phyloP scores from a whole-genome alignment of 2,329 filamentous ascomycete genomes.

The Catunica adiposa region DNA sequence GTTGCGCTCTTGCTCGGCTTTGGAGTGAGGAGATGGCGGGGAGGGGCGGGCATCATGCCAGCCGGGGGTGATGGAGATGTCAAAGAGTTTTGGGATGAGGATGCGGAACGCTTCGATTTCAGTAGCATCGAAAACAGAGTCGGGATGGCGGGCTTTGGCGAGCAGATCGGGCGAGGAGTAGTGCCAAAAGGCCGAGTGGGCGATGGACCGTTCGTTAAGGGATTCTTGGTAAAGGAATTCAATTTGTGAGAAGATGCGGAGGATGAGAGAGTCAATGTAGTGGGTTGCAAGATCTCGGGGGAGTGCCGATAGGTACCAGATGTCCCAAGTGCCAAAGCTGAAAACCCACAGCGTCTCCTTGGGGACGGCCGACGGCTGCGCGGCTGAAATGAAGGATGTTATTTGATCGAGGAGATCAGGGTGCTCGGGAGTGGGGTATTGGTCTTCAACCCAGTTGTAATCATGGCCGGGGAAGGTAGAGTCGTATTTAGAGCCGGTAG shows the following conservation, averaged over 20 bases:
- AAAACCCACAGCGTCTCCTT: slow-evolving; percentile 38
- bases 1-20: slow-evolving; percentile 37
- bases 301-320: slow-evolving; percentile 34
- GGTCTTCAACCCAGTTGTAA: slow-evolving; percentile 27
- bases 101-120: slow-evolving; percentile 31
- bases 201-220: slow-evolving; percentile 26
- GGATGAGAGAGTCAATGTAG: slow-evolving; percentile 23
- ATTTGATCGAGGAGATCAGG: slow-evolving; percentile 31
- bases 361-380: slow-evolving; percentile 21
- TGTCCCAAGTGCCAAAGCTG: slow-evolving; percentile 37
- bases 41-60: slow-evolving; percentile 29
- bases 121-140: slow-evolving; percentile 17
- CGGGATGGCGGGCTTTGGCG: slow-evolving; percentile 18
- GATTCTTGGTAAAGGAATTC: slow-evolving; percentile 31
- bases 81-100: slow-evolving; percentile 34
- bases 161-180: slow-evolving; percentile 19
- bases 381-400: slow-evolving; percentile 27
- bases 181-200: slow-evolving; percentile 29
- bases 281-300: slow-evolving; percentile 25
- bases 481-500: slow-evolving; percentile 20
- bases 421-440: slow-evolving; percentile 26
- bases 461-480: slow-evolving; percentile 24
- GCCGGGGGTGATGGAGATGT: slow-evolving; percentile 37
- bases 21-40: slow-evolving; percentile 29
- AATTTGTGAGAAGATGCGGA: slow-evolving; percentile 28